phyloP scores from a whole-genome alignment of 768 basidiomycete species.

The Boletus rubropictus region DNA sequence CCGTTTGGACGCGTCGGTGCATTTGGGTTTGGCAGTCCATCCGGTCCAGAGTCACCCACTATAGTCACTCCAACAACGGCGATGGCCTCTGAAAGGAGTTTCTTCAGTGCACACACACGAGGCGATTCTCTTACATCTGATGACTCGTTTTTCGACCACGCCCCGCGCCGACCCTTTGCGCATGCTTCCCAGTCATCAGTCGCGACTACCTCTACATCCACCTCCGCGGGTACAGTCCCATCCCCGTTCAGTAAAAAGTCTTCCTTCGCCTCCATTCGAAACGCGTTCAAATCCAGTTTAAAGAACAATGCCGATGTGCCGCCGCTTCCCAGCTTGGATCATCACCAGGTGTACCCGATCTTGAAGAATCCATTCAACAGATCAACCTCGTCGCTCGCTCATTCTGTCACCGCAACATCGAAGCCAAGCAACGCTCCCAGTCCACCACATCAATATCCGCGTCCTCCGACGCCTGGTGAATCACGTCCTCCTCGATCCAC shows the following conservation, averaged over 20 bases:
- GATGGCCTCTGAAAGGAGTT: slow-evolving; percentile 47
- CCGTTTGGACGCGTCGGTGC: slow-evolving; percentile 63
- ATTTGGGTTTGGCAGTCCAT: slow-evolving; percentile 42
- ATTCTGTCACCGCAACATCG: slow-evolving; percentile 37
- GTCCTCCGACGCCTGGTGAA: slow-evolving; percentile 58
- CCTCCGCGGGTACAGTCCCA: slow-evolving; percentile 12
- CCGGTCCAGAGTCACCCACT: slow-evolving; percentile 65
- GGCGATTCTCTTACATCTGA: slow-evolving; percentile 77
- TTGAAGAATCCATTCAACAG: slow-evolving; percentile 80
- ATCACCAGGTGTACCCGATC: slow-evolving; percentile 57
- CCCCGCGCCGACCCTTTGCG: slow-evolving; percentile 54
- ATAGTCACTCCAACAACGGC: slow-evolving; percentile 42
- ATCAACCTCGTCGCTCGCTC: slow-evolving; percentile 67
- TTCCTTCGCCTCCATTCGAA: slow-evolving; percentile 81
- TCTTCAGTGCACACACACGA: slow-evolving; percentile 57
- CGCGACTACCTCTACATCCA: slow-evolving; percentile 38
- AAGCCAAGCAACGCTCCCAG: slow-evolving; percentile 41
- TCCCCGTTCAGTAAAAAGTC: slow-evolving; percentile 72
- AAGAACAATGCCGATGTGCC: slow-evolving; percentile 60
- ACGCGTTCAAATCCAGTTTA: slow-evolving; percentile 66
- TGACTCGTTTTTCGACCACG: slow-evolving; percentile 62
- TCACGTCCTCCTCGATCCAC: slow-evolving; percentile 28
- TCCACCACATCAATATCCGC: slow-evolving; percentile 41
- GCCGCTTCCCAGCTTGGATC: slow-evolving; percentile 67
- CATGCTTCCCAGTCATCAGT: slow-evolving; percentile 73